These are phyloP conservation scores for Malus hybrid DNA, from an alignment of 331 rosid species.

Conservation along the genomic window DNA sequence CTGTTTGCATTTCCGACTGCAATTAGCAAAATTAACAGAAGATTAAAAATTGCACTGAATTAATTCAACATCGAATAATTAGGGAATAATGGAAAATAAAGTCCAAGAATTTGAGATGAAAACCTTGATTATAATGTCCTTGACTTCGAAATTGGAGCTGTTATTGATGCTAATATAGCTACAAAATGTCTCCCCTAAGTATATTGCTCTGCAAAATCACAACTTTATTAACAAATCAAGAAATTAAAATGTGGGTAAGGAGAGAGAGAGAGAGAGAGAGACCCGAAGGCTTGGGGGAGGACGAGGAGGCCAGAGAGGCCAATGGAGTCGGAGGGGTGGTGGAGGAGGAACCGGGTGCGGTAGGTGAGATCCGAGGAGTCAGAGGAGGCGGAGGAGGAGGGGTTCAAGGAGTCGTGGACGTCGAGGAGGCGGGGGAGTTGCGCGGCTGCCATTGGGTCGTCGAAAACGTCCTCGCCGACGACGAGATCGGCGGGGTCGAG, in stretches of 20 bases:
- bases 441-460: conserved; percentile 58
- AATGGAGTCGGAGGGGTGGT: conserved; percentile 61
- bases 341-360: conserved; percentile 68
- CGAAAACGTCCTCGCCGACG: conserved; percentile 79
- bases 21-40: background rate
- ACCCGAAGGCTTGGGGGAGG: conserved; percentile 98
- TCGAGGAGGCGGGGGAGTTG: conserved; percentile 34
- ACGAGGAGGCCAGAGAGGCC: conserved; percentile 97
- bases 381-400: conserved; percentile 5
- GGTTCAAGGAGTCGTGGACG: conserved; percentile 3
- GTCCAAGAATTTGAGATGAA: background rate
- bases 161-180: conserved; percentile 91
- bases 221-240: background rate
- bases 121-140: conserved; percentile 51
- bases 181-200: conserved; percentile 94
- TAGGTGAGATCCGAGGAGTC: conserved; percentile 66
- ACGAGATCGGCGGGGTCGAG: conserved; percentile 80
- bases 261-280: background rate
- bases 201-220: conserved; percentile 61
- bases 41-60: background rate
- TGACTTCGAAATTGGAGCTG: conserved; percentile 84
- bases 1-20: conserved; percentile 97
- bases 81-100: background rate
- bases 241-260: background rate
- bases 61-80: background rate